Evolutionary conservation across 1,139 yeast species (phyloP), one percentile per base, ranked within the genome.

Genomic region (Eremothecium coryli): DNA sequence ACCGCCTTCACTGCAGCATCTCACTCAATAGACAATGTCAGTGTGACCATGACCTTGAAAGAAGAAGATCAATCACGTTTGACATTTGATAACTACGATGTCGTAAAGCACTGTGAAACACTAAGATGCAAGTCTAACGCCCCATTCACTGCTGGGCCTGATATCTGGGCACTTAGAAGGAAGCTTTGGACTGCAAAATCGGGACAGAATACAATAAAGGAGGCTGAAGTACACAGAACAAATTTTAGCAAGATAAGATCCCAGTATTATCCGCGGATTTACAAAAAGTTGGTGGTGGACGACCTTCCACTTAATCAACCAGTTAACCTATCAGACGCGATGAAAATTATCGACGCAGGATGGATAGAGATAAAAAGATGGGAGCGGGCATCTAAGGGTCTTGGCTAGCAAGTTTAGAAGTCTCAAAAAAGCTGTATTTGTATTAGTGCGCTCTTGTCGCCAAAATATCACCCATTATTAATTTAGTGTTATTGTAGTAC

Each of bases 331-430:
- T 59, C 58, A 38, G 88, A 80, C 49, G 69, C 76, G 29, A 50
- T 79, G 36, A 66, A 66, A 38, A 68, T 80, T 11, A 68, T 80
- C 23, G 71, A 79, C 47, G 69, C 73, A 4, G 90, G 88, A 5
- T 81, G 93, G 93, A 62, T 66, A 13, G 73, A 71, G 36, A 72
- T 71, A 15, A 76, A 70, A 39, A 70, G 69, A 46, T 79, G 82
- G 78, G 84, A 76, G 35, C 51, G 52, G 40, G 67, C 60, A 38
- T 58, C 56, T 4, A 57, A 47, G 33, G 63, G 55, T 16, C 43
- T 44, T 33, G 20, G 22, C 17, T 27, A 27, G 26, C 10, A 8
- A 20, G 10, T 10, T 20, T 20, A 20, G 7, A 20, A 10, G n/a
- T n/a, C n/a, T n/a, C n/a, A n/a, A n/a, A n/a, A n/a, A n/a, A n/a